These are phyloP conservation scores for Saprolegnia diclina DNA, from an alignment of 352 stramenopile genomes.

Conservation along the genomic window DNA sequence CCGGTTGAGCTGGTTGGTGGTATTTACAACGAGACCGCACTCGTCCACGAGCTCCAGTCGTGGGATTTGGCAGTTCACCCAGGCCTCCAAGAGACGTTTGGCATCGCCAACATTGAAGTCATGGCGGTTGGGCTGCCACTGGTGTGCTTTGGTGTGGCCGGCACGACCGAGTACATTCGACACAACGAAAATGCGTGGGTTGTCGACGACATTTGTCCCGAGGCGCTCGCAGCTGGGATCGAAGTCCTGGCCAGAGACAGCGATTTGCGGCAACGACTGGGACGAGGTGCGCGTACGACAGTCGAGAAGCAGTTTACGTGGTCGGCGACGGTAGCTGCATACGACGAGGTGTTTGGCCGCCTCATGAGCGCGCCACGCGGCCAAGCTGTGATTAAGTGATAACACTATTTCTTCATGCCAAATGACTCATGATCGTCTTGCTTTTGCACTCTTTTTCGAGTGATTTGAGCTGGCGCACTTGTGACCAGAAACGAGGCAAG, in stretches of 20 bases:
- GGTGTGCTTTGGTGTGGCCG: conserved; percentile 36
- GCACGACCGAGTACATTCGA: conserved; percentile 9
- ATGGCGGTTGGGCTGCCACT: conserved; percentile 36
- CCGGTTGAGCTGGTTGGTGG: not conserved
- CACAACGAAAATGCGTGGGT: conserved; percentile 6
- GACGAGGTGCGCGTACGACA: not conserved
- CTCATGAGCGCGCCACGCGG: no score
- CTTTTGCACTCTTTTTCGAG: no score
- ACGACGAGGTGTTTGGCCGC: not conserved
- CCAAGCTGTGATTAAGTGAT: no score
- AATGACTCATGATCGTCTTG: no score
- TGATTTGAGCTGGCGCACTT: no score
- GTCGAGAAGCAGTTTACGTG: conserved; percentile 5
- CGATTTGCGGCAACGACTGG: not conserved
- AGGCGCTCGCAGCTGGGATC: not conserved
- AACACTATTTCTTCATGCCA: no score
- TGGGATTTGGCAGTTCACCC: not conserved
- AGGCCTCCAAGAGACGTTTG: conserved; percentile 39
- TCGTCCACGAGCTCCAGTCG: conserved; percentile 6
- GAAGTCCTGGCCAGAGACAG: not conserved
- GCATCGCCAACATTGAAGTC: conserved; percentile 45
- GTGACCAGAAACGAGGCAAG: no score
- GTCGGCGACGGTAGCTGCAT: not conserved
- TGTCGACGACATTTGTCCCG: not conserved
- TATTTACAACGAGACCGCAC: conserved; percentile 7